Conservation (phyloP, 2,329 filamentous ascomycete species). For the Pseudopyrenochaeta lycopersici region DNA sequence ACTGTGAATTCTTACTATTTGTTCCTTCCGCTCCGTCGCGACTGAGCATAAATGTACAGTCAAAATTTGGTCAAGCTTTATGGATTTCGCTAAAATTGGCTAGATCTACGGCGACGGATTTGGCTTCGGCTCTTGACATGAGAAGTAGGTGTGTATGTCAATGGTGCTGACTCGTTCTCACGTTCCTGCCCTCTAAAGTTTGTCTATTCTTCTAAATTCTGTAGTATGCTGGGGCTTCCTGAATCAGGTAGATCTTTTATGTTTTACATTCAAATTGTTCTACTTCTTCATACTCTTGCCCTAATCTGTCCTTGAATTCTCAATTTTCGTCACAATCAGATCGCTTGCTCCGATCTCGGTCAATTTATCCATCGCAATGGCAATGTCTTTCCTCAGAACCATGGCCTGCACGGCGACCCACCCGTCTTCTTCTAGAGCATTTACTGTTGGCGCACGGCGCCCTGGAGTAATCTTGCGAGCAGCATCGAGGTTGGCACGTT, state of each 20-base stretch:
- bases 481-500: constrained; percentile 70
- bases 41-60: too few relatives aligned
- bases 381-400: constrained; percentile 89
- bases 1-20: too few relatives aligned
- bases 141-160: too few relatives aligned
- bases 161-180: too few relatives aligned
- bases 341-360: constrained; percentile 80
- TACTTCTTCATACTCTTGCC: not conserved
- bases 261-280: not conserved
- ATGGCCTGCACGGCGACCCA: constrained; percentile 97
- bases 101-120: too few relatives aligned
- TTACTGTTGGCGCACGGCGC: constrained; percentile 91
- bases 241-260: constrained; percentile 7
- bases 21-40: too few relatives aligned
- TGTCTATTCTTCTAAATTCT: too few relatives aligned
- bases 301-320: constrained; percentile 68
- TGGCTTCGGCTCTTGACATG: too few relatives aligned
- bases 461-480: constrained; percentile 87
- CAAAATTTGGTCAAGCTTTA: too few relatives aligned
- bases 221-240: too few relatives aligned
- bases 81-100: too few relatives aligned
- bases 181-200: too few relatives aligned
- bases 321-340: constrained; percentile 85
- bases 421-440: constrained; percentile 83
- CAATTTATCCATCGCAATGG: constrained; percentile 85